These are phyloP conservation scores for Erysimum cheiri DNA, from an alignment of 441 rosid genomes.

Conservation along the genomic window DNA sequence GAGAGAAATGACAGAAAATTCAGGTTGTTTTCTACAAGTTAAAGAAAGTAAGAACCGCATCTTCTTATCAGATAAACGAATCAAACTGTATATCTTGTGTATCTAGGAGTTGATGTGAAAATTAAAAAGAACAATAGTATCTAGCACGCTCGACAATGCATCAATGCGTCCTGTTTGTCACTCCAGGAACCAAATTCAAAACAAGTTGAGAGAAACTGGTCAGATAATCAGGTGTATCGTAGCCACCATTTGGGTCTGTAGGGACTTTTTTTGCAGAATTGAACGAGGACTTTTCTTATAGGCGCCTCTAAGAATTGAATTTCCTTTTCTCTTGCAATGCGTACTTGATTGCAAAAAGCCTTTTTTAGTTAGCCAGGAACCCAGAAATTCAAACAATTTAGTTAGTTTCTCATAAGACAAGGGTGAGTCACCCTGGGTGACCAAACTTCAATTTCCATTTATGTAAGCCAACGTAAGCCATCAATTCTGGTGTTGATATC, in stretches of 20 bases:
- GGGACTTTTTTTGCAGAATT: no score
- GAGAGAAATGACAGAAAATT: not conserved
- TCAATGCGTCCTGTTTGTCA: not conserved
- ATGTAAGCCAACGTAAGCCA: conserved; percentile 5
- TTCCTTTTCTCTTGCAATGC: not conserved
- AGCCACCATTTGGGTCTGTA: no score
- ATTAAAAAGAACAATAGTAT: no score
- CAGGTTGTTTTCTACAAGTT: not conserved
- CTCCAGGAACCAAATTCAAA: not conserved
- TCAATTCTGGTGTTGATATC: conserved; percentile 11
- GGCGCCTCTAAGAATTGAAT: not conserved
- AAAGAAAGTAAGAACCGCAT: not conserved
- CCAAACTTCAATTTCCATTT: conserved; percentile 16
- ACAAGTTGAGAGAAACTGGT: not conserved
- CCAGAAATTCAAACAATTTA: not conserved
- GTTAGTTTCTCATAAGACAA: not conserved
- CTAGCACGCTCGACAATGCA: no score
- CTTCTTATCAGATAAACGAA: no score
- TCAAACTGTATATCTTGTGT: no score
- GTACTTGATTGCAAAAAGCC: not conserved
- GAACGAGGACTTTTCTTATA: not conserved
- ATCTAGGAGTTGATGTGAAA: no score
- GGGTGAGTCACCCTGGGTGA: not conserved
- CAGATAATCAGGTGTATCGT: not conserved
- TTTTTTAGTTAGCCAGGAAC: not conserved